These are phyloP conservation scores for Trifolium repens DNA, from an alignment of 306 rosid genomes.

Conservation along the genomic window DNA sequence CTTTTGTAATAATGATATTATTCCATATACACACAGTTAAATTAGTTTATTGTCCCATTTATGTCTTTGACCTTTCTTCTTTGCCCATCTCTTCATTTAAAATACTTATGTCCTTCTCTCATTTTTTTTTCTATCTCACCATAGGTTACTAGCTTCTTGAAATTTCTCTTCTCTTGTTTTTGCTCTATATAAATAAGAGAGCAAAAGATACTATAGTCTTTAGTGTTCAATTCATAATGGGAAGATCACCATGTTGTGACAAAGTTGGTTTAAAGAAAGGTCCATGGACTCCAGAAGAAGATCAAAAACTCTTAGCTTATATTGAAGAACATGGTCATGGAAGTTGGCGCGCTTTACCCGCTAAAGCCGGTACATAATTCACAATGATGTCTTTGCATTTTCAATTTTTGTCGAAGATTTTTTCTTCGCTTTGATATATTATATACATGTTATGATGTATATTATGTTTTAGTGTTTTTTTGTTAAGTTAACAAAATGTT, in stretches of 20 bases:
- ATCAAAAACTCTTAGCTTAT: slow-evolving; percentile 92
- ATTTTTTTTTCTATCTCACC: slow-evolving; percentile 33
- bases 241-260: slow-evolving; percentile 98
- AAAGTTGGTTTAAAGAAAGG: slow-evolving; percentile 99
- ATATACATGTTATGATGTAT: not conserved
- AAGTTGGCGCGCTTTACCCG: slow-evolving; percentile 98
- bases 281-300: slow-evolving; percentile 99
- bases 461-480: not conserved
- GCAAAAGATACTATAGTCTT: slow-evolving; percentile 41
- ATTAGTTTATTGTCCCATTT: slow-evolving; percentile 64
- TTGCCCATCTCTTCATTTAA: slow-evolving; percentile 69
- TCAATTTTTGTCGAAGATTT: not conserved
- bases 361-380: slow-evolving; percentile 76
- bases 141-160: not conserved
- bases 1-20: slow-evolving; percentile 45
- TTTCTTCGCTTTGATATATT: not conserved
- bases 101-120: slow-evolving; percentile 38
- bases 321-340: slow-evolving; percentile 99
- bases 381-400: not conserved
- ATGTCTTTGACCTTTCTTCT: slow-evolving; percentile 76
- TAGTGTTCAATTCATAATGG: slow-evolving; percentile 60
- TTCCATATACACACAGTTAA: slow-evolving; percentile 34
- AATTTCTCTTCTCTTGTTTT: not conserved
- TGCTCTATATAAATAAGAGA: slow-evolving; percentile 50
- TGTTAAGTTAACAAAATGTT: not conserved